Evolutionary conservation across 441 rosid genomes (phyloP).

Genomic region (Pelargonium citronellum): DNA sequence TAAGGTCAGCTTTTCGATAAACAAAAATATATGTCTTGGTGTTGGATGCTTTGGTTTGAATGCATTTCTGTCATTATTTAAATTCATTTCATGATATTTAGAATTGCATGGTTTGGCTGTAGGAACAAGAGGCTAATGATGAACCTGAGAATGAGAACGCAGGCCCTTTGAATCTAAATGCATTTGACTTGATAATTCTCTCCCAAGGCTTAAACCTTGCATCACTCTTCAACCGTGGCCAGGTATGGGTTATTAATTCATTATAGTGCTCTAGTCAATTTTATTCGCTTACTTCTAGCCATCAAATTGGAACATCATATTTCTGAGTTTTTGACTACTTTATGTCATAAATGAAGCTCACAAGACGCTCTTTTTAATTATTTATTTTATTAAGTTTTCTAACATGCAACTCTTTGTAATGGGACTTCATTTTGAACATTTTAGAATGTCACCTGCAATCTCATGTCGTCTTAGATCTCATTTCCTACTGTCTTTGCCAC

Average conservation of each 20-base stretch:
- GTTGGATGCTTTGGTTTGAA: conserved; percentile 11
- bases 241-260: conserved; percentile 37
- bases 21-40: too few relatives aligned
- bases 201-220: conserved; percentile 96
- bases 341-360: too few relatives aligned
- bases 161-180: conserved; percentile 81
- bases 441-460: too few relatives aligned
- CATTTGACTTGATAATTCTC: conserved; percentile 79
- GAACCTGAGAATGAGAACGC: conserved; percentile 47
- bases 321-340: too few relatives aligned
- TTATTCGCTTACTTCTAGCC: too few relatives aligned
- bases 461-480: too few relatives aligned
- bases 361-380: too few relatives aligned
- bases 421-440: neutral
- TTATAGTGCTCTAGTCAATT: neutral
- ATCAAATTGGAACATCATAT: too few relatives aligned
- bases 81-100: conserved; percentile 12
- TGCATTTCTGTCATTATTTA: neutral
- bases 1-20: neutral
- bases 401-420: too few relatives aligned
- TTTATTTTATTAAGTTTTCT: too few relatives aligned
- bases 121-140: conserved; percentile 55
- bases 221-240: conserved; percentile 78
- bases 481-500: neutral
- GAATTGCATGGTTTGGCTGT: conserved; percentile 18